Evolutionary conservation across 331 rosid genomes (phyloP).

Genomic region (Stylosanthes scabra): DNA sequence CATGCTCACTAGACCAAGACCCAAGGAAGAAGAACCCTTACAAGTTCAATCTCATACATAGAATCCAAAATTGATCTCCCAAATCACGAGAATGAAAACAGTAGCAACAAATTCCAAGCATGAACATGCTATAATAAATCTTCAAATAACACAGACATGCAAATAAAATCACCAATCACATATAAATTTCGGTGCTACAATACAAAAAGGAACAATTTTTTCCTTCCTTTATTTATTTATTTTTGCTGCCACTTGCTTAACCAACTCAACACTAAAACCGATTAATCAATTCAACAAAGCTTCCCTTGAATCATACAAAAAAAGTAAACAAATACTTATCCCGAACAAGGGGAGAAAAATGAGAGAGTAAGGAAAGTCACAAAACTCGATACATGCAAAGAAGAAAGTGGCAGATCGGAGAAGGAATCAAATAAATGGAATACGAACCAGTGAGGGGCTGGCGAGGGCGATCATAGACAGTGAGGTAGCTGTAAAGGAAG

Average conservation of each 20-base stretch:
- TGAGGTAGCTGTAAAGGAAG: slow-evolving; percentile 59
- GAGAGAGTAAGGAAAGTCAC: neutral
- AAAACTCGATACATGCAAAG: neutral
- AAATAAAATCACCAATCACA: slow-evolving; percentile 6
- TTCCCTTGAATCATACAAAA: neutral
- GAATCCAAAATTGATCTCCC: neutral
- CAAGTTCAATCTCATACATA: neutral
- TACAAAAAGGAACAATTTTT: neutral
- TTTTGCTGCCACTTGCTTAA: neutral
- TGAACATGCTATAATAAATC: neutral
- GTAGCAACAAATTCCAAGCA: neutral
- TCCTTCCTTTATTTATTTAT: neutral
- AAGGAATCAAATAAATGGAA: neutral
- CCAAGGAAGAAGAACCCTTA: neutral
- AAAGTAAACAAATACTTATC: neutral
- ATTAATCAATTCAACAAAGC: slow-evolving; percentile 7
- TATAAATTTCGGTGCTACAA: too few species aligned
- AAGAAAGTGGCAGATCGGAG: neutral
- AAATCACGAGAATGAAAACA: neutral
- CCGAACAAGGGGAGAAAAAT: neutral
- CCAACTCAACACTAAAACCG: neutral
- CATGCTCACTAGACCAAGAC: neutral
- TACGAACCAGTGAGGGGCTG: slow-evolving; percentile 55
- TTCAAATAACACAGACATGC: neutral
- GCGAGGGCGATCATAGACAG: slow-evolving; percentile 47